Base-by-base conservation (phyloP, 2,329 filamentous ascomycete genomes). In the Alternaria ventricosa region DNA sequence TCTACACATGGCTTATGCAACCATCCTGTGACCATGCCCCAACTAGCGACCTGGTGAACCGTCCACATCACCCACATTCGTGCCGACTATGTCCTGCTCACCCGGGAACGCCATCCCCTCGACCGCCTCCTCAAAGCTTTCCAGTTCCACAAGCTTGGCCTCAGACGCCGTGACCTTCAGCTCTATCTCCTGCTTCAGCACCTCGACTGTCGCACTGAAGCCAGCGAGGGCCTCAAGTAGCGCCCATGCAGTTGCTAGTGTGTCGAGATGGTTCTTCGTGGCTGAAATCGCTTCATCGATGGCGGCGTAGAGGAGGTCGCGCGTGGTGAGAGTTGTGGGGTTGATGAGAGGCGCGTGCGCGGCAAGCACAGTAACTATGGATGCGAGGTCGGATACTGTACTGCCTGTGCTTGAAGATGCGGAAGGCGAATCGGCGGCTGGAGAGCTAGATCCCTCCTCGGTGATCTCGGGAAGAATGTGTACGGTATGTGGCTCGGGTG, bases 151-250 rank as follows among this genome's bases (percentile, higher is more conserved):
- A 28, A 67, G 10, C 45, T 61, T 65, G 15, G 50, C 63, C 45
- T 67, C 58, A n/a, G 67, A 72, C 3, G 20, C 33, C 33, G 18
- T 36, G 15, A 61, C 65, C 23, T 62, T 67, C 12, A 44, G 61
- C 22, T 57, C 3, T 50, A 71, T 70, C 22, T 73, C 65, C 3
- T 36, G 13, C 25, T 22, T 63, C 11, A 71, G 23, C 8, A 63
- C 59, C 7, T 33, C 47, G 2, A 72, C 61, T 3, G 66, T 71
- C 7, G 49, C 61, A 18, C 71, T 69, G 8, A 72, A 66, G 1
- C 67, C 70, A 6, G 60, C 50, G 0, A 73, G 51, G 7, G 70
- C 58, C 4, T 55, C 46, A 3, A 73, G 54, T 6, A 73, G 13
- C 8, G 60, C 63, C 12, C 71, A 22, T 3, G 59, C 59, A 8